Conservation (phyloP, 176 grass and related monocot genomes). For the Thinopyrum elongatum region DNA sequence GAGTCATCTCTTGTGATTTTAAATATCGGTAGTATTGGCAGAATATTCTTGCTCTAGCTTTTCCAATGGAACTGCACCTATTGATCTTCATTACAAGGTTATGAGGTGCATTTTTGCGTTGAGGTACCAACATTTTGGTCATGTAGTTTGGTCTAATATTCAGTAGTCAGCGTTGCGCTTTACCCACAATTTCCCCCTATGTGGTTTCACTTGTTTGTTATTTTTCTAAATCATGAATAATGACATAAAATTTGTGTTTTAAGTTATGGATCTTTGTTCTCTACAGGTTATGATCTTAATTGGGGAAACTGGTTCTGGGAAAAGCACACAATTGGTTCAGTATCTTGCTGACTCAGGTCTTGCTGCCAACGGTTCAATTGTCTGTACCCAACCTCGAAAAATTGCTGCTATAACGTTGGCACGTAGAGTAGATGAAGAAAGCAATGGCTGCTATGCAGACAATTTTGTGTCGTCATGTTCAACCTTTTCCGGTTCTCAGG, state of each 20-base stretch:
- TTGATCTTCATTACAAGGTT: not conserved
- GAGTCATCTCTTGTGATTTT: not conserved
- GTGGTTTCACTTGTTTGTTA: constrained; percentile 4
- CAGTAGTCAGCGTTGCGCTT: not conserved
- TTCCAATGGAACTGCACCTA: not conserved
- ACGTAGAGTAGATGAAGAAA: constrained; percentile 79
- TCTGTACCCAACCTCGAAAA: constrained; percentile 96
- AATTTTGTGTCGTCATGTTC: constrained; percentile 63
- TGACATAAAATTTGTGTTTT: not conserved
- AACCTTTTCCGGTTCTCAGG: constrained; percentile 40
- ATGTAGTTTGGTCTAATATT: not conserved
- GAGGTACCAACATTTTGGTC: not conserved
- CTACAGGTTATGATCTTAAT: constrained; percentile 84
- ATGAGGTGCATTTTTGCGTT: not conserved
- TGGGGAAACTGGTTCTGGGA: constrained; percentile 93
- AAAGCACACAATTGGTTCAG: constrained; percentile 91
- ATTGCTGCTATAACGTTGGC: constrained; percentile 75
- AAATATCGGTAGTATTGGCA: not conserved
- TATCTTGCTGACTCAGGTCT: constrained; percentile 86
- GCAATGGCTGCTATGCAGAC: constrained; percentile 54
- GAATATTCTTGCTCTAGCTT: not conserved
- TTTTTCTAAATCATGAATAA: not conserved
- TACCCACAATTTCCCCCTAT: not conserved
- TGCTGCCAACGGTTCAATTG: constrained; percentile 46
- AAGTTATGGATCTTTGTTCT: constrained; percentile 20